Conservation (phyloP, 1,284 basidiomycete species). For the Agaricales sp. region DNA sequence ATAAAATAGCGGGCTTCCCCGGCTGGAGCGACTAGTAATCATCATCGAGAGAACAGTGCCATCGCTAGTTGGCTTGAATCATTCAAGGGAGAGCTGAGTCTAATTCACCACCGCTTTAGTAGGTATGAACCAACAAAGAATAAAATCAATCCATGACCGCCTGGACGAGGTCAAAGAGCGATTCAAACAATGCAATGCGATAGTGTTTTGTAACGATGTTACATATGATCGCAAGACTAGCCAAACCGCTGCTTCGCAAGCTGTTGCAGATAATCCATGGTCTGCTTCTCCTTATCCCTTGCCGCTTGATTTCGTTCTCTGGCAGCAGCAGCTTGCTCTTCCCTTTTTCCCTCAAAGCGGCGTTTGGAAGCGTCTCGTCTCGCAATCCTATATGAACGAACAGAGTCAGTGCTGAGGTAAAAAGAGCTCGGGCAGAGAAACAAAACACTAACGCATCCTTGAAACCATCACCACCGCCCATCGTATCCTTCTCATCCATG, state of each 20-base stretch:
- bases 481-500: conserved; percentile 53
- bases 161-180: no score
- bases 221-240: conserved; percentile 24
- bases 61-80: no score
- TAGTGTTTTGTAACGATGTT: background rate
- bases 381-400: conserved; percentile 38
- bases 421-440: conserved; percentile 3
- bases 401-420: conserved; percentile 9
- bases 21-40: no score
- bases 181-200: background rate
- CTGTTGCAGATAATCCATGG: conserved; percentile 79
- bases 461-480: conserved; percentile 70
- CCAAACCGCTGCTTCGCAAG: conserved; percentile 69
- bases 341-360: conserved; percentile 36
- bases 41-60: no score
- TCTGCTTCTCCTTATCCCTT: conserved; percentile 66
- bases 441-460: conserved; percentile 44
- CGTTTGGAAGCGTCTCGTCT: conserved; percentile 53
- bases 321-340: conserved; percentile 33
- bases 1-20: no score
- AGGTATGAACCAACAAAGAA: no score
- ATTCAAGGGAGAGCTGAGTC: no score
- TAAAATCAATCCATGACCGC: no score
- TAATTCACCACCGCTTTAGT: no score
- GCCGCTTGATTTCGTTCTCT: conserved; percentile 46